Base-by-base conservation (phyloP, 1,284 basidiomycete genomes). In the Ganoderma resinaceum region DNA sequence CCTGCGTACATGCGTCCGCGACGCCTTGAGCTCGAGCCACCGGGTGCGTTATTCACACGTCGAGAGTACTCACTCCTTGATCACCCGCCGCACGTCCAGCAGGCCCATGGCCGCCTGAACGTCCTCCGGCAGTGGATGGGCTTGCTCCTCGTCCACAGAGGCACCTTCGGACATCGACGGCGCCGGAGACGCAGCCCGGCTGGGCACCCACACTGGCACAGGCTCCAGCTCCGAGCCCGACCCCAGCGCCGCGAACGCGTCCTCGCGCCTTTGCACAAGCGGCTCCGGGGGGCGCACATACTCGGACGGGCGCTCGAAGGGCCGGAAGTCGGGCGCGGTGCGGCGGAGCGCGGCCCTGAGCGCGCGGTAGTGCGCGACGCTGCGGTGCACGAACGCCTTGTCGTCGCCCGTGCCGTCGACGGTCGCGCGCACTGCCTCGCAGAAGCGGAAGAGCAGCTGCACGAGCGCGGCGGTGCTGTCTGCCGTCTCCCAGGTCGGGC, bases 401-500 rank as follows among this genome's bases (percentile, higher is more conserved):
- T 79, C 73, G 16, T 77, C 75, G 38, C 73, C 70, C 23, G 71
- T 63, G 4, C 84, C 86, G 14, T 77, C 71, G n/a, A 85, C 81
- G 1, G 76, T 75, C 0, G 76, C 76, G 2, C 70, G 75, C 57
- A 87, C 76, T 0, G 78, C 80, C 3, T 74, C 70, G 63, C 80
- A 86, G 68, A 91, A 89, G 0, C 74, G 70, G 0, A 78, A 83
- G 31, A 88, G 76, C 20, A 81, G 80, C 14, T 75, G 72, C 1
- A 85, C 76, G 23, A 89, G 80, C 68, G 85, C 84, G 0, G 81
- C 81, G 2, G 80, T 76, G 0, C 85, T 81, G 59, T 87, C 83
- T 1, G 65, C 83, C 1, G 65, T 73, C 0, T 76, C 76, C 14
- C 9, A 38, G 9, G 9, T 12, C 9, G 82, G 70, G 0, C 75